Percentiles rank a stretch among this genome's conserved stretches.
Conservation (phyloP, 2,329 filamentous ascomycete genomes). For the Dryadomyces quercus-mongolicae region DNA sequence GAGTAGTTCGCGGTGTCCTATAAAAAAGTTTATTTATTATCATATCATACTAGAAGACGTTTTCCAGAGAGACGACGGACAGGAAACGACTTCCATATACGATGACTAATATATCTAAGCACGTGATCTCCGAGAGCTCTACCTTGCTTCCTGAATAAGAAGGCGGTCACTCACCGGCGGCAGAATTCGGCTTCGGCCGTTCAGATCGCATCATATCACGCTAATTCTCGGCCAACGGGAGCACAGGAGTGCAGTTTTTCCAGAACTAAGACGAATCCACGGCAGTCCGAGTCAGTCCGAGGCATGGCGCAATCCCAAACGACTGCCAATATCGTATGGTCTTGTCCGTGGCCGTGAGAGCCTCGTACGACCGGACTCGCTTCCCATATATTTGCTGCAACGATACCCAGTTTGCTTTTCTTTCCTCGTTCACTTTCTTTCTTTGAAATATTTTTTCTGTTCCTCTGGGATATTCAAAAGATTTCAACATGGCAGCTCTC, state of each 20-base stretch:
- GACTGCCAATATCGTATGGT: not conserved
- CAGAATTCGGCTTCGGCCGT: not conserved
- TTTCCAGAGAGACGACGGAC: too few relatives aligned
- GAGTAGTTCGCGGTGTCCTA: too few relatives aligned
- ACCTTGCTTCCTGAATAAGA: not conserved
- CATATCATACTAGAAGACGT: too few relatives aligned
- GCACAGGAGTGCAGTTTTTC: not conserved
- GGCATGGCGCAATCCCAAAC: not conserved
- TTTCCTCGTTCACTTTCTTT: not conserved
- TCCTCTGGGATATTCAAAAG: too few relatives aligned
- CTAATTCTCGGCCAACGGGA: not conserved
- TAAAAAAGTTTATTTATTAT: too few relatives aligned
- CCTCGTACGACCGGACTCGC: not conserved
- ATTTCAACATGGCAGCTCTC: constrained; percentile 15
- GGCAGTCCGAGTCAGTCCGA: not conserved
- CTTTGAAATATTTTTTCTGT: not conserved
- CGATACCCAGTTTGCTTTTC: not conserved
- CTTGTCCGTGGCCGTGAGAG: not conserved
- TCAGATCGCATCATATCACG: not conserved
- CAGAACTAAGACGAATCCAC: too few relatives aligned
- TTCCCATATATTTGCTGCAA: not conserved
- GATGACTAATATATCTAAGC: too few relatives aligned
- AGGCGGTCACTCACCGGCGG: not conserved
- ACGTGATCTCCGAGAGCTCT: too few relatives aligned
- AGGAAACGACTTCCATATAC: too few relatives aligned